phyloP scores from a whole-genome alignment of 306 rosid genomes.

The Rosa lucieae region DNA sequence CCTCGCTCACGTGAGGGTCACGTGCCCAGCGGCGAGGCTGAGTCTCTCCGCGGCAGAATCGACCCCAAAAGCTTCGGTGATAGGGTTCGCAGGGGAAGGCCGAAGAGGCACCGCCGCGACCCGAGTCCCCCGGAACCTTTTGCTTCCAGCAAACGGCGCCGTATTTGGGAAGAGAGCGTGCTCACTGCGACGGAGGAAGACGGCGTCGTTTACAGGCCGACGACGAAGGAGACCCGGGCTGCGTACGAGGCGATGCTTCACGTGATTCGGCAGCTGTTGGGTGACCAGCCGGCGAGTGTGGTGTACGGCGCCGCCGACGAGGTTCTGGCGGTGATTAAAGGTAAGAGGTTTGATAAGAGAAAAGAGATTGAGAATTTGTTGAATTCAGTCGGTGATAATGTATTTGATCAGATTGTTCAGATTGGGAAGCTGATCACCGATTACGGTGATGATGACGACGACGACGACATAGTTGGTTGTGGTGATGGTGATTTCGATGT shows the following conservation, averaged over 20 bases:
- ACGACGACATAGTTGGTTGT: constrained; percentile 49
- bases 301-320: constrained; percentile 66
- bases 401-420: constrained; percentile 56
- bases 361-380: constrained; percentile 62
- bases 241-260: constrained; percentile 70
- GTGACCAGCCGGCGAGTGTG: constrained; percentile 58
- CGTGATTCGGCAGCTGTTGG: constrained; percentile 56
- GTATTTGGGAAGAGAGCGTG: constrained; percentile 58
- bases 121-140: constrained; percentile 20
- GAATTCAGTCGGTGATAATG: constrained; percentile 35
- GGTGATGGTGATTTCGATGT: constrained; percentile 33
- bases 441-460: constrained; percentile 52
- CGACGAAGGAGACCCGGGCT: constrained; percentile 58
- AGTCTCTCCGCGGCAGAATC: constrained; percentile 61
- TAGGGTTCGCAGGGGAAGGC: constrained; percentile 51
- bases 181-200: constrained; percentile 46
- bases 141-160: constrained; percentile 44
- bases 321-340: constrained; percentile 56
- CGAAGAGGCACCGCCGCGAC: constrained; percentile 54
- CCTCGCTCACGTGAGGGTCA: constrained; percentile 69
- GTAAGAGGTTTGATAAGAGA: constrained; percentile 53
- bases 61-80: constrained; percentile 63
- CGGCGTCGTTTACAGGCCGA: constrained; percentile 56
- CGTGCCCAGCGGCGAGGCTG: constrained; percentile 74
- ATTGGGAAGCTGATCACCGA: constrained; percentile 65